Conservation (phyloP, 192 early-diverging fungal species). For the Entomortierella lignicola region DNA sequence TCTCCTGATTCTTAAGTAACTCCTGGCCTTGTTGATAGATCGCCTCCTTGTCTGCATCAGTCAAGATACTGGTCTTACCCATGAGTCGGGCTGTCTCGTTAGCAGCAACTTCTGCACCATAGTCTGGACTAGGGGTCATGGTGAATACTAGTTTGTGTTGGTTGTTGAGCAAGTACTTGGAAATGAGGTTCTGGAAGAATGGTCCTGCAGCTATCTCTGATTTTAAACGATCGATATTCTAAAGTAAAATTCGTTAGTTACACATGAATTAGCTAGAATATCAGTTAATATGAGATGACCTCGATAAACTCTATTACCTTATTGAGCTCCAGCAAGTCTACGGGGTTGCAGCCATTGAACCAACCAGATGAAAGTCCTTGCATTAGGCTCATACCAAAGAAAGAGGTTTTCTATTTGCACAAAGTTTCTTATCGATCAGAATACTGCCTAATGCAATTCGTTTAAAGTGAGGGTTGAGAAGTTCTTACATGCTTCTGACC, state of each 20-base stretch:
- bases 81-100: slow-evolving; percentile 78
- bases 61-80: slow-evolving; percentile 69
- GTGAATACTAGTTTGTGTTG: slow-evolving; percentile 79
- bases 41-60: slow-evolving; percentile 65
- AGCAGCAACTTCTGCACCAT: slow-evolving; percentile 64
- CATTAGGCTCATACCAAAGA: slow-evolving; percentile 90
- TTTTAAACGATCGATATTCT: slow-evolving; percentile 79
- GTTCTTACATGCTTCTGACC: slow-evolving; percentile 83
- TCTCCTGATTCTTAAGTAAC: slow-evolving; percentile 77
- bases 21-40: slow-evolving; percentile 76
- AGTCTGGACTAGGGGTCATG: slow-evolving; percentile 84
- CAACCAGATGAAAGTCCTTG: slow-evolving; percentile 80
- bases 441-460: neutral
- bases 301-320: slow-evolving; percentile 57
- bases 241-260: neutral
- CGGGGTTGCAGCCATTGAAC: slow-evolving; percentile 90
- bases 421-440: neutral
- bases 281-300: neutral
- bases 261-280: too few relatives aligned
- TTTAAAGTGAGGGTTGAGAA: neutral
- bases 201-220: slow-evolving; percentile 63
- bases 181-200: slow-evolving; percentile 81
- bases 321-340: slow-evolving; percentile 84
- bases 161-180: slow-evolving; percentile 86
- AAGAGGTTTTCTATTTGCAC: slow-evolving; percentile 73